A percentile compares a stretch with the other conserved stretches of the same genome.
Evolutionary conservation across 164 flowering plant genomes (phyloP).

Genomic region (Liriodendron chinense): DNA sequence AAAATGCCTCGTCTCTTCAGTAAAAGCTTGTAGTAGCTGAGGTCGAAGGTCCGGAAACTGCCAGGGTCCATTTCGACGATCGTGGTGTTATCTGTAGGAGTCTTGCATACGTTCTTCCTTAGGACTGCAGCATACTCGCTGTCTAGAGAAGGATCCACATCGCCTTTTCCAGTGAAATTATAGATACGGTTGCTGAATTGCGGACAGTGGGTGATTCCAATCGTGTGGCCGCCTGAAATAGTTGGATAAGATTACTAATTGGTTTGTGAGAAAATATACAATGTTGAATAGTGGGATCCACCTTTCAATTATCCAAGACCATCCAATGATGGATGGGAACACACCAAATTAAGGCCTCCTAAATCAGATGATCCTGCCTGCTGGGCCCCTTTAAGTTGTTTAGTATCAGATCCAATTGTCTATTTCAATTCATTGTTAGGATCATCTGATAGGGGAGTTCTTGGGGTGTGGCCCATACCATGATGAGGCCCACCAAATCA

Average conservation of each 20-base stretch:
- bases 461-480: too few species aligned
- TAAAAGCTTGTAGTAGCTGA: slow-evolving; percentile 38
- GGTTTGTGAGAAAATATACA: background rate
- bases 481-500: too few species aligned
- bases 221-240: slow-evolving; percentile 31
- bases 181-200: slow-evolving; percentile 35
- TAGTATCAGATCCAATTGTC: too few species aligned
- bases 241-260: background rate
- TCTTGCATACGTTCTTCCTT: slow-evolving; percentile 9
- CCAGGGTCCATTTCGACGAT: slow-evolving; percentile 64
- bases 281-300: background rate
- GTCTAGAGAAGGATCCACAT: slow-evolving; percentile 18
- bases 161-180: slow-evolving; percentile 59
- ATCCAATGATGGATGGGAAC: background rate
- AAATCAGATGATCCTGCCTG: background rate
- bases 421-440: too few species aligned
- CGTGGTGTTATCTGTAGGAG: slow-evolving; percentile 31
- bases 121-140: slow-evolving; percentile 6
- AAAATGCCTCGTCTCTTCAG: slow-evolving; percentile 61
- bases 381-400: too few species aligned
- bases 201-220: slow-evolving; percentile 28
- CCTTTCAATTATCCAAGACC: background rate
- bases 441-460: too few species aligned
- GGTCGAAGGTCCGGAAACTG: slow-evolving; percentile 45
- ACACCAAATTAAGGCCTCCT: background rate